A percentile compares a stretch with the other conserved stretches of the same genome.
Evolutionary conservation across 75 land plant species (phyloP).

Genomic region (Sequoia sempervirens): DNA sequence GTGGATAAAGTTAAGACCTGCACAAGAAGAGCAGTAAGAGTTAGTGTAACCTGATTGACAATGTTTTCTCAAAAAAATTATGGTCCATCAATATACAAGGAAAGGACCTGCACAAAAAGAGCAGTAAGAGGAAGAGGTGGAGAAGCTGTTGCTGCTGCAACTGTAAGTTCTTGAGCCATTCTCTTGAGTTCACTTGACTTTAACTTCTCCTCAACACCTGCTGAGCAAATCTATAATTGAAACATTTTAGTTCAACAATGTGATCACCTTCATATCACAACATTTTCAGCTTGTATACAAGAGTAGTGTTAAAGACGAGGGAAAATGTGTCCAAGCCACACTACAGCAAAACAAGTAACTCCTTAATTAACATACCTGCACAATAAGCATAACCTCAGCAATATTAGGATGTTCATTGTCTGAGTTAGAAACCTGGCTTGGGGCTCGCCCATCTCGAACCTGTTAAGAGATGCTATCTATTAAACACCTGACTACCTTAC

Average conservation of each 20-base stretch:
- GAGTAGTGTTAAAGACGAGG: neutral
- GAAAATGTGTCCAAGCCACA: neutral
- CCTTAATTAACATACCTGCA: conserved; percentile 33
- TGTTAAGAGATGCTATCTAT: conserved; percentile 18
- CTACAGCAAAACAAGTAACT: neutral
- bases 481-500: neutral
- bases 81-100: neutral
- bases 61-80: neutral
- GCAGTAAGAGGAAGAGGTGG: conserved; percentile 79
- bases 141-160: conserved; percentile 41
- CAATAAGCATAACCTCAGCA: conserved; percentile 90
- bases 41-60: conserved; percentile 31
- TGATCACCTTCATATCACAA: neutral
- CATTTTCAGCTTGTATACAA: neutral
- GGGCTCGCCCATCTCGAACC: conserved; percentile 91
- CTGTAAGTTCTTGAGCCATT: conserved; percentile 50
- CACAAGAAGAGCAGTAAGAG: conserved; percentile 65
- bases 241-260: neutral
- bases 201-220: conserved; percentile 45
- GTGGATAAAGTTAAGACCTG: conserved; percentile 42
- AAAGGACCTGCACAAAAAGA: conserved; percentile 74
- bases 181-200: conserved; percentile 45
- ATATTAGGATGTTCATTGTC: conserved; percentile 29
- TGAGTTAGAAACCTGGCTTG: conserved; percentile 11
- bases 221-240: conserved; percentile 58